Evolutionary conservation across 495 filamentous ascomycete species (phyloP).

Genomic region (Penicillium mononematosum): DNA sequence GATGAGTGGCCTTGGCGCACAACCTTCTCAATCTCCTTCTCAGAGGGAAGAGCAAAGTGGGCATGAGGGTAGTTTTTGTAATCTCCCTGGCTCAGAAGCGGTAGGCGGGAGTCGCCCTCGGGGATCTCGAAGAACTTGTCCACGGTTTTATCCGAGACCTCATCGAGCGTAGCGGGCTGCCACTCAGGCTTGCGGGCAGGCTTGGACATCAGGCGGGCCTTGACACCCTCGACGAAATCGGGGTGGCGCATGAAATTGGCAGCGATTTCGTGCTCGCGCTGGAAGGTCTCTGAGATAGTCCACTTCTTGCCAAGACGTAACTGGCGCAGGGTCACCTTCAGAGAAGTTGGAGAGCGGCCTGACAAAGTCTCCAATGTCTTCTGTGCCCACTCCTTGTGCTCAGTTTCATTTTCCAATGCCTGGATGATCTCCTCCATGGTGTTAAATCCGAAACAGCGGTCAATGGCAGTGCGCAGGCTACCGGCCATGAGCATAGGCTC

Average conservation of each 20-base stretch:
- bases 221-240: constrained; percentile 87
- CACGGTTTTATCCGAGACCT: constrained; percentile 53
- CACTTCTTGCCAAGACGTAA: constrained; percentile 72
- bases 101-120: constrained; percentile 43
- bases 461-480: constrained; percentile 69
- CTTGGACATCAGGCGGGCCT: constrained; percentile 69
- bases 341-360: constrained; percentile 74
- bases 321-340: constrained; percentile 77
- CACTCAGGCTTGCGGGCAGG: constrained; percentile 59
- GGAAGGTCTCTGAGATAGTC: constrained; percentile 79
- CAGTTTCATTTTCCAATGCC: constrained; percentile 60
- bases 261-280: constrained; percentile 77
- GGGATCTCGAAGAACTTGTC: constrained; percentile 58
- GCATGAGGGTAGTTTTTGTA: constrained; percentile 70
- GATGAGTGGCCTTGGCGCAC: constrained; percentile 33
- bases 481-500: constrained; percentile 64
- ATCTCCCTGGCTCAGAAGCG: constrained; percentile 51
- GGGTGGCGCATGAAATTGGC: constrained; percentile 78
- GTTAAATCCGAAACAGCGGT: constrained; percentile 72
- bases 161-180: constrained; percentile 67
- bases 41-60: constrained; percentile 67
- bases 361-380: constrained; percentile 69
- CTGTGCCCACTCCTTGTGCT: constrained; percentile 66
- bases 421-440: constrained; percentile 66
- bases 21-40: constrained; percentile 62